phyloP scores from a whole-genome alignment of 2,329 filamentous ascomycete genomes.

The Alternaria consortialis region DNA sequence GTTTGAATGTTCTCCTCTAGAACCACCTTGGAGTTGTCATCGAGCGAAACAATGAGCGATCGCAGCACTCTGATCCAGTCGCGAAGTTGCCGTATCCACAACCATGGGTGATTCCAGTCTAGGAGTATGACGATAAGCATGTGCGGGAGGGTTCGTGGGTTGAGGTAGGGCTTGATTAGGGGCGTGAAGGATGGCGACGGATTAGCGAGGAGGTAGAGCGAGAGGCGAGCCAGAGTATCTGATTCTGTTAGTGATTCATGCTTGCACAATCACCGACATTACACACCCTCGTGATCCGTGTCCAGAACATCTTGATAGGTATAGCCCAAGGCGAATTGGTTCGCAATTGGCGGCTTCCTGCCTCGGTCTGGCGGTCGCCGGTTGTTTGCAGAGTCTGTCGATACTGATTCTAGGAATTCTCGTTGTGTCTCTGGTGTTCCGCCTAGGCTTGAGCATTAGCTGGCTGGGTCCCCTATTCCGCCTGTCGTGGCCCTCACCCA shows the following conservation, averaged over 20 bases:
- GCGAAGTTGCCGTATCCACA: conserved; percentile 87
- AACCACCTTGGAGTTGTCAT: conserved; percentile 77
- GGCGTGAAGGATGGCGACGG: conserved; percentile 84
- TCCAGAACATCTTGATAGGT: conserved; percentile 96
- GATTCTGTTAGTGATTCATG: conserved; percentile 18
- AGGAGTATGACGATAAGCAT: conserved; percentile 89
- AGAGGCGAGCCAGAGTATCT: conserved; percentile 91
- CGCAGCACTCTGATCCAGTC: conserved; percentile 89
- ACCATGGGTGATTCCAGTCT: conserved; percentile 94
- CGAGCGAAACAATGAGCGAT: conserved; percentile 76
- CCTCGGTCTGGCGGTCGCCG: conserved; percentile 63
- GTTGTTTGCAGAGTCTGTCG: conserved; percentile 49
- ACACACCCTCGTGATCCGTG: conserved; percentile 85
- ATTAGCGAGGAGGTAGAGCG: conserved; percentile 86
- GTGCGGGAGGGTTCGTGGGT: conserved; percentile 82
- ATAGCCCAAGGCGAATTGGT: conserved; percentile 91
- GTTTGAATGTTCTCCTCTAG: conserved; percentile 86
- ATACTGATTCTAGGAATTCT: conserved; percentile 74
- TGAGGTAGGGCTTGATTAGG: conserved; percentile 84
- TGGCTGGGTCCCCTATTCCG: conserved; percentile 23
- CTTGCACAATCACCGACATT: conserved; percentile 4
- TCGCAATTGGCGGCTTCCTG: conserved; percentile 78
- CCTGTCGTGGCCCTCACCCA: conserved; percentile 66
- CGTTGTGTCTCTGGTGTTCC: conserved; percentile 83
- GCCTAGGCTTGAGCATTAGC: conserved; percentile 60